Conservation (phyloP, 176 grass and related monocot genomes). For the Puya raimondii region DNA sequence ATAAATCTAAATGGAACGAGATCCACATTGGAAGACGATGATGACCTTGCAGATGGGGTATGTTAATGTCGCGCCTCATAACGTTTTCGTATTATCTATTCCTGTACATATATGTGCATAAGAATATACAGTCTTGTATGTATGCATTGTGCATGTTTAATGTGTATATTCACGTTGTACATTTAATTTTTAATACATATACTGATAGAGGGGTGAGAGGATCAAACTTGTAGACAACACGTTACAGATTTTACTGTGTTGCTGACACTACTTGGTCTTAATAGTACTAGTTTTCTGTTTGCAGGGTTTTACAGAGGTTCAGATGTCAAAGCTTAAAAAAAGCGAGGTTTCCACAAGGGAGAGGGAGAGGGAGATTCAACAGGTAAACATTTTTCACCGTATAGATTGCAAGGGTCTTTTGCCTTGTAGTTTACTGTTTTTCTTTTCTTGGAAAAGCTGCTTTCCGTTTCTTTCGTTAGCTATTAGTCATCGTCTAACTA, state of each 20-base stretch:
- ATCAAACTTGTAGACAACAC: neutral
- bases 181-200: too few relatives aligned
- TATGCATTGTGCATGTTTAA: too few relatives aligned
- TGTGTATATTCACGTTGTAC: too few relatives aligned
- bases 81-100: neutral
- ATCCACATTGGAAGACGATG: slow-evolving; percentile 62
- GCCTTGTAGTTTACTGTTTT: neutral
- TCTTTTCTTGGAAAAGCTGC: neutral
- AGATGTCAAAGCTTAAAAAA: slow-evolving; percentile 88
- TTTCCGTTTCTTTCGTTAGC: neutral
- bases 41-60: slow-evolving; percentile 83
- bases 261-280: neutral
- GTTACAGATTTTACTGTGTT: neutral
- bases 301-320: slow-evolving; percentile 90
- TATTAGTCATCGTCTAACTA: neutral
- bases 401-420: neutral
- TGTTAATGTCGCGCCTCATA: neutral
- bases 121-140: too few relatives aligned
- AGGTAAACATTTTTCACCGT: slow-evolving; percentile 36
- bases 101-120: neutral
- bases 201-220: too few relatives aligned
- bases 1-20: slow-evolving; percentile 79
- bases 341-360: slow-evolving; percentile 91
- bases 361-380: slow-evolving; percentile 90
- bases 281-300: neutral